Percentiles rank a stretch among this genome's conserved stretches.
phyloP scores from a whole-genome alignment of 768 basidiomycete genomes.

The Amanita subjunquillea region DNA sequence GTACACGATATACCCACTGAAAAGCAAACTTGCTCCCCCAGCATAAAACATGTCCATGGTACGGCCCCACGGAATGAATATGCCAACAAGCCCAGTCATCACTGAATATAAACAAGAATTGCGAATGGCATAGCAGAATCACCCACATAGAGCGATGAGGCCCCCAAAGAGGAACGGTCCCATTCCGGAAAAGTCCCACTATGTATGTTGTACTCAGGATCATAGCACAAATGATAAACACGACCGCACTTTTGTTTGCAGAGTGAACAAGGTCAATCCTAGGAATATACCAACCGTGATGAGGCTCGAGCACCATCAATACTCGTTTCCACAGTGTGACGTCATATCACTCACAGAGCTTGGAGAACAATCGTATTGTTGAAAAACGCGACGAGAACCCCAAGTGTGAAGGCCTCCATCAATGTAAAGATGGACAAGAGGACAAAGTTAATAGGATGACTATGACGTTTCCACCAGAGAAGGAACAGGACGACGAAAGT shows the following conservation, averaged over 20 bases:
- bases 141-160: slow-evolving; percentile 66
- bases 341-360: slow-evolving; percentile 51
- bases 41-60: slow-evolving; percentile 80
- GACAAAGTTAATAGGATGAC: slow-evolving; percentile 79
- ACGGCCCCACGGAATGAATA: slow-evolving; percentile 80
- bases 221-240: background rate
- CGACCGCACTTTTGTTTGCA: slow-evolving; percentile 74
- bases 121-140: background rate
- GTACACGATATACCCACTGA: slow-evolving; percentile 85
- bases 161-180: slow-evolving; percentile 86
- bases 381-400: slow-evolving; percentile 72
- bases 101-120: slow-evolving; percentile 24
- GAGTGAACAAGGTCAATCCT: slow-evolving; percentile 88
- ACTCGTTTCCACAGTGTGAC: background rate
- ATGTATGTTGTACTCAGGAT: background rate
- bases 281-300: slow-evolving; percentile 91
- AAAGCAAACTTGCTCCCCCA: slow-evolving; percentile 67
- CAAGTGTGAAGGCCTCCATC: slow-evolving; percentile 85
- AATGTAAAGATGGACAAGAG: slow-evolving; percentile 82
- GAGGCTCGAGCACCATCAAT: slow-evolving; percentile 31
- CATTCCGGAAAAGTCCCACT: slow-evolving; percentile 94
- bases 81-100: slow-evolving; percentile 71
- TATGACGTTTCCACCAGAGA: slow-evolving; percentile 89
- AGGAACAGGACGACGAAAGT: slow-evolving; percentile 71
- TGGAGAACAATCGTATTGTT: slow-evolving; percentile 71